Percentiles rank a stretch among this genome's conserved stretches.
Conservation (phyloP, 345 rosid species). For the Arabis hirsuta region DNA sequence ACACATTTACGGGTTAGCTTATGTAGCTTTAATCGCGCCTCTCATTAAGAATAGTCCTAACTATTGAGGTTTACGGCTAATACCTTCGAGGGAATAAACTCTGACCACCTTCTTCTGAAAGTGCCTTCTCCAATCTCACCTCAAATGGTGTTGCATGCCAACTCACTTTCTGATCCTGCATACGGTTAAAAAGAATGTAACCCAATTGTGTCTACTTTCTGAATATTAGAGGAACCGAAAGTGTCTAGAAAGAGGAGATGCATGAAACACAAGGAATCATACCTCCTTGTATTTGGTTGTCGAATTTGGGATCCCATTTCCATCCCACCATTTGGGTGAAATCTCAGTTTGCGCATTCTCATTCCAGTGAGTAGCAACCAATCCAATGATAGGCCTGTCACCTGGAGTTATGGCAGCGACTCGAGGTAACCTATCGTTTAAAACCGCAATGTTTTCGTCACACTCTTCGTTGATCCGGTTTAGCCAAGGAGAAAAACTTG, state of each 20-base stretch:
- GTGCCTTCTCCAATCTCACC: constrained; percentile 94
- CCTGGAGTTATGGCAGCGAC: constrained; percentile 55
- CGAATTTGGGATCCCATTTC: constrained; percentile 97
- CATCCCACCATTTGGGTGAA: constrained; percentile 92
- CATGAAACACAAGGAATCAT: constrained; percentile 8
- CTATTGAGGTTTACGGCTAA: background rate
- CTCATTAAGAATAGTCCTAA: background rate
- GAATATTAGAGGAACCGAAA: background rate
- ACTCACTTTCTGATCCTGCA: constrained; percentile 93
- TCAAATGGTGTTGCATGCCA: constrained; percentile 99
- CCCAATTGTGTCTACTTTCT: background rate
- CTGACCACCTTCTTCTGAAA: constrained; percentile 54
- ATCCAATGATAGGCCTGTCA: constrained; percentile 88
- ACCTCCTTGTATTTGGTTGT: constrained; percentile 98
- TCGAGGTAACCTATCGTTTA: constrained; percentile 30
- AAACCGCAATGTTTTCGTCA: constrained; percentile 36
- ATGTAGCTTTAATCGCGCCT: background rate
- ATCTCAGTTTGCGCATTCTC: constrained; percentile 57
- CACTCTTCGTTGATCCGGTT: constrained; percentile 27
- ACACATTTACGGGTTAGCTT: background rate
- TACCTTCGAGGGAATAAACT: constrained; percentile 38
- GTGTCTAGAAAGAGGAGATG: no score
- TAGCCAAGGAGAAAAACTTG: constrained; percentile 57
- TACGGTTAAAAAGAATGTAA: constrained; percentile 27
- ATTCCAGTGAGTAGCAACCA: constrained; percentile 90